These are phyloP conservation scores for Puccinia triticina DNA, from an alignment of 1,284 basidiomycete genomes.

Conservation along the genomic window DNA sequence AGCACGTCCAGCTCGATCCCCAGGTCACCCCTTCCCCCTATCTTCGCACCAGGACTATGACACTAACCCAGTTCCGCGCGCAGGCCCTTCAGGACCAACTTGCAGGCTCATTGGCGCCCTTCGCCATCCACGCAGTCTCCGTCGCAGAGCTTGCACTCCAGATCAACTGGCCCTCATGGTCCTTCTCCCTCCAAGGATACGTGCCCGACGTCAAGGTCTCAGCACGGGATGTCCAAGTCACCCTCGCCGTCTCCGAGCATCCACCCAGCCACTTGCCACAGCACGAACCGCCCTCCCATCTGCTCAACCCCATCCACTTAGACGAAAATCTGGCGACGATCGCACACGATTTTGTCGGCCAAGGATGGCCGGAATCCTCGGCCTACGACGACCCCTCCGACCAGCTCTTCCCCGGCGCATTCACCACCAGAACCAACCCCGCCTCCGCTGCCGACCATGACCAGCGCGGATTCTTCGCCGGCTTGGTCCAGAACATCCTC, in stretches of 20 bases:
- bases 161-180: slow-evolving; percentile 51
- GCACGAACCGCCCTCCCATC: not conserved
- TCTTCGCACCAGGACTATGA: no score
- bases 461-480: slow-evolving; percentile 44
- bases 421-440: slow-evolving; percentile 28
- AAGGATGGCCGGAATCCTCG: slow-evolving; percentile 26
- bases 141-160: slow-evolving; percentile 35
- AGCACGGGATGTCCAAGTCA: slow-evolving; percentile 21
- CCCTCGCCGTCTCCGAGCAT: slow-evolving; percentile 23
- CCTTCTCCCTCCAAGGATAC: slow-evolving; percentile 42
- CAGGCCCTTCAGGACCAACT: slow-evolving; percentile 13
- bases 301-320: slow-evolving; percentile 19
- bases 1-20: slow-evolving; percentile 42
- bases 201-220: slow-evolving; percentile 43
- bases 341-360: slow-evolving; percentile 45
- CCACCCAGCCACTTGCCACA: not conserved
- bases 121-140: slow-evolving; percentile 10
- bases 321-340: slow-evolving; percentile 35
- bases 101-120: not conserved
- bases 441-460: slow-evolving; percentile 10
- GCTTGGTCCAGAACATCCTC: slow-evolving; percentile 44
- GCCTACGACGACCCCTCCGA: slow-evolving; percentile 25
- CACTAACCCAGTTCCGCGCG: not conserved
- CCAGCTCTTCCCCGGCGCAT: slow-evolving; percentile 44
- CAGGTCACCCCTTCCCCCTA: not conserved